phyloP scores from a whole-genome alignment of 169 alveolate genomes.

The Sarcocystis neurona region DNA sequence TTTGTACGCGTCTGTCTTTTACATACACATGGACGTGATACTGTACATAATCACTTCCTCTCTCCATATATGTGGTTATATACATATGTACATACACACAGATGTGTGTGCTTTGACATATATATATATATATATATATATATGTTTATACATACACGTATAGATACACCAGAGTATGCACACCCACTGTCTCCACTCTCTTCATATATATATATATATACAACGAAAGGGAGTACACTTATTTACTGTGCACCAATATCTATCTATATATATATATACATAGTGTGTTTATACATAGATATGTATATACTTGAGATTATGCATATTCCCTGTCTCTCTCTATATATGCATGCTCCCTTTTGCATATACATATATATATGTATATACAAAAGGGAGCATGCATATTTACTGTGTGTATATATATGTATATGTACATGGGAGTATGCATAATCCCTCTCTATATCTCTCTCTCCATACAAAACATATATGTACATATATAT shows the following conservation, averaged over 20 bases:
- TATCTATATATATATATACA: not conserved
- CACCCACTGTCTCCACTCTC: no score
- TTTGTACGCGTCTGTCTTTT: no score
- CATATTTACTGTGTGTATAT: not conserved
- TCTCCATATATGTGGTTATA: not conserved
- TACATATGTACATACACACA: not conserved
- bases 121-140: not conserved
- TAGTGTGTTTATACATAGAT: not conserved
- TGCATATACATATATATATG: not conserved
- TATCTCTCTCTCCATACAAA: not conserved
- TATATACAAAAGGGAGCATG: not conserved
- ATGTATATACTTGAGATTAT: not conserved
- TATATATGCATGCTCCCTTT: not conserved
- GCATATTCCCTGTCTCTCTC: not conserved
- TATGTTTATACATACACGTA: constrained; percentile 16
- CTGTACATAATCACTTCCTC: not conserved
- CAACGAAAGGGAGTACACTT: no score
- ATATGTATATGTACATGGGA: not conserved
- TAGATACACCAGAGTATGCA: not conserved
- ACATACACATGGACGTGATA: not conserved
- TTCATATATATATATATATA: no score
- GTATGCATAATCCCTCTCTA: not conserved
- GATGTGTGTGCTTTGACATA: not conserved
- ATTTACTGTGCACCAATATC: no score
- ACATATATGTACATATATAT: no score